A percentile compares a stretch with the other conserved stretches of the same genome.
Evolutionary conservation across 1,139 yeast genomes (phyloP).

Genomic region (Sugiyamaella pinicola): DNA sequence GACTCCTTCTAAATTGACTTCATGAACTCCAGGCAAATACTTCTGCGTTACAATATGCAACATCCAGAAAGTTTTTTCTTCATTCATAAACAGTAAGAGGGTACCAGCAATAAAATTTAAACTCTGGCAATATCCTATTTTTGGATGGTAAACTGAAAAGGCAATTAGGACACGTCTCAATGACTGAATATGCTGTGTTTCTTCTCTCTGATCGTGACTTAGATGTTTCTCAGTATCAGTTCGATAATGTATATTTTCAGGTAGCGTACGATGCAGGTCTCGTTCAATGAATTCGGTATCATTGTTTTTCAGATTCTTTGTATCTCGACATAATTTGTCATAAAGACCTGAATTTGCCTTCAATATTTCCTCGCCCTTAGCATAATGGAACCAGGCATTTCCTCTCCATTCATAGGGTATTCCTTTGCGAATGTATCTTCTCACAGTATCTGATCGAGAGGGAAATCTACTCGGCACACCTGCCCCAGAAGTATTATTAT

Average conservation of each 20-base stretch:
- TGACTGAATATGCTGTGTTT: conserved; percentile 67
- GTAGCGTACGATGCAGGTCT: conserved; percentile 90
- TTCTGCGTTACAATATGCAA: conserved; percentile 83
- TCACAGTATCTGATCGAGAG: conserved; percentile 73
- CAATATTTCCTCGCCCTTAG: conserved; percentile 81
- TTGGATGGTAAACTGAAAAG: conserved; percentile 84
- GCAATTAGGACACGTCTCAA: conserved; percentile 80
- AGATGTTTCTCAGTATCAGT: conserved; percentile 21
- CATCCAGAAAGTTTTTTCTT: conserved; percentile 95
- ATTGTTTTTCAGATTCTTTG: conserved; percentile 54
- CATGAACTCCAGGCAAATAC: conserved; percentile 90
- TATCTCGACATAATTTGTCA: conserved; percentile 62
- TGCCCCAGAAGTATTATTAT: too few relatives aligned
- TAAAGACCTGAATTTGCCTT: conserved; percentile 73
- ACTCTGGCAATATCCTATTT: conserved; percentile 94
- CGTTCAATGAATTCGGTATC: conserved; percentile 93
- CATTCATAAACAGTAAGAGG: conserved; percentile 77
- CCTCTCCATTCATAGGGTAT: conserved; percentile 98
- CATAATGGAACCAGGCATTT: conserved; percentile 93
- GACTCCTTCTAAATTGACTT: conserved; percentile 87
- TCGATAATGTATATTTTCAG: conserved; percentile 82
- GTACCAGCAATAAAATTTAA: conserved; percentile 89
- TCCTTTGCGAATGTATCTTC: conserved; percentile 83
- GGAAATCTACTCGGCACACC: conserved; percentile 63
- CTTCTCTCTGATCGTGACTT: conserved; percentile 37